Evolutionary conservation across 805 yeast species (phyloP).

Genomic region (Pichia gijzeniarum): DNA sequence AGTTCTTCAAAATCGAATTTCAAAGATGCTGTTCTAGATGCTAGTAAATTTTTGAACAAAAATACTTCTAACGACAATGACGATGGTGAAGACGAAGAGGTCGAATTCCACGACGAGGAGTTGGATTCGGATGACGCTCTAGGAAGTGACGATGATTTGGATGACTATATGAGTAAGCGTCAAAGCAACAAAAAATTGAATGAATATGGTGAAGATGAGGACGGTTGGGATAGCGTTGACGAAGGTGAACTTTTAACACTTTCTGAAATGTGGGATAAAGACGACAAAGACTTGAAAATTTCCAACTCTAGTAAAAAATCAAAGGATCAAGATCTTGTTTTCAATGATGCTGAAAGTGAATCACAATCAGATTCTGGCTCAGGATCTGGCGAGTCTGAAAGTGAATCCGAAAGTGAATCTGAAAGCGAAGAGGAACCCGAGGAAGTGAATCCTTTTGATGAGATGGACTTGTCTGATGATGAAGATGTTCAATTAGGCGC

Average conservation of each 20-base stretch:
- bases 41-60: conserved; percentile 24
- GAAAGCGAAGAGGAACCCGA: conserved; percentile 4
- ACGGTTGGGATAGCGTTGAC: conserved; percentile 70
- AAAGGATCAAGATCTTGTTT: conserved; percentile 11
- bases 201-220: conserved; percentile 42
- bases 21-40: conserved; percentile 28
- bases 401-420: conserved; percentile 18
- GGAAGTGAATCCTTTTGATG: conserved; percentile 25
- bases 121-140: conserved; percentile 74
- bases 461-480: conserved; percentile 21
- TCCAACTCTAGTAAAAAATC: conserved; percentile 1
- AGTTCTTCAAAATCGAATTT: conserved; percentile 14
- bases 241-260: conserved; percentile 69
- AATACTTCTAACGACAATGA: conserved; percentile 10
- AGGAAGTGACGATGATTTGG: conserved; percentile 72
- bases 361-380: conserved; percentile 3
- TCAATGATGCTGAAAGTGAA: background rate
- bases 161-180: conserved; percentile 60
- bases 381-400: conserved; percentile 8
- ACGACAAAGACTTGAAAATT: conserved; percentile 41
- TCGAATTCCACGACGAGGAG: conserved; percentile 34
- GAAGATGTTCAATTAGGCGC: conserved; percentile 46
- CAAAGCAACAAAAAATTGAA: conserved; percentile 44
- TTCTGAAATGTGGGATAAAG: conserved; percentile 87
- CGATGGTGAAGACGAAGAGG: conserved; percentile 26